Base-by-base conservation (phyloP, 2,329 filamentous ascomycete species). In the Claviceps sp. region DNA sequence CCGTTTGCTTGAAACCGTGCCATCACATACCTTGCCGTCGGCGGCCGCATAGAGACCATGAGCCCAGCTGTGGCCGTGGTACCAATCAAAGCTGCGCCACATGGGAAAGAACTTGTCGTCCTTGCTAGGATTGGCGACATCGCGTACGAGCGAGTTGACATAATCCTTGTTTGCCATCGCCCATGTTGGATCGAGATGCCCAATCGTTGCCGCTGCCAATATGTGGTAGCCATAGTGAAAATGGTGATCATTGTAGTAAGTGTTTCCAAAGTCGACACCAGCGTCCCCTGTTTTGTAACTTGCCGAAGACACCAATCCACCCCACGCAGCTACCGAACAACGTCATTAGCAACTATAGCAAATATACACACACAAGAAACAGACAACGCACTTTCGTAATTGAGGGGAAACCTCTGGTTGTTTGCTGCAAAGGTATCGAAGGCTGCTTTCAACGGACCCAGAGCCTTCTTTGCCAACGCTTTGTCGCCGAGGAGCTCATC, bases 61-160 rank as follows among this genome's bases (percentile, higher is more conserved):
- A 2, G 91, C 91, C 89, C 91, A 96, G 54, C 85, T 89, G 73
- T 97, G 93, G 2, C 91, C 93, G 62, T 94, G 82, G 66, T 84
- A 97, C 88, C 89, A 96, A 68, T 97, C 93, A 62, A 96, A 97
- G 52, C 75, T 80, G 48, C 93, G 80, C 55, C 78, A 90, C 58
- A 88, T 83, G 0, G 91, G 90, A 66, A 94, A 97, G 59, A 81
- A 81, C 30, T 75, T 72, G 63, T 95, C 90, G 18, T 76, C 65
- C 2, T 73, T 63, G 58, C 79, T 83, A 0, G 89, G 83, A 66
- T 95, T 95, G 46, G 89, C 84, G 48, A 78, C 69, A 58, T 98
- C 93, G 53, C 93, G 84, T 48, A 93, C 83, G 46, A 98, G 74
- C 57, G 79, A 81, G 65, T 96, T 87, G 57, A 96, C 83, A 70